A percentile compares a stretch with the other conserved stretches of the same genome.
These are phyloP conservation scores for Sporisorium scitamineum DNA, from an alignment of 1,284 basidiomycete species.

Conservation along the genomic window DNA sequence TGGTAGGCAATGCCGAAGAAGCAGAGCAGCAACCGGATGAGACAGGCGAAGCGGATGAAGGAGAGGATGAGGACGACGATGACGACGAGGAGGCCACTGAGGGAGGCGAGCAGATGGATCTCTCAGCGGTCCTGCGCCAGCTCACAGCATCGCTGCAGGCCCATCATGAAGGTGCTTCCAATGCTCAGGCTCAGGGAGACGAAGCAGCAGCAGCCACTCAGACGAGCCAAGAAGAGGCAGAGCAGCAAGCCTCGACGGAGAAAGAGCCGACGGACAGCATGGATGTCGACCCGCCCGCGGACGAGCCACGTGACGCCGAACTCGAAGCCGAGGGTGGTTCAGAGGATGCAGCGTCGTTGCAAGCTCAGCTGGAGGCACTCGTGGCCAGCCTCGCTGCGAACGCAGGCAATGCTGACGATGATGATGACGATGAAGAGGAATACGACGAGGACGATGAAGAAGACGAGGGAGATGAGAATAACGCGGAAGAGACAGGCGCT, in stretches of 20 bases:
- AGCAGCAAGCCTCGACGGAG: neutral
- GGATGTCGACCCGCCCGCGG: conserved; percentile 26
- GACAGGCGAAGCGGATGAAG: conserved; percentile 24
- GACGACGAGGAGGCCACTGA: conserved; percentile 23
- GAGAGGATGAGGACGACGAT: conserved; percentile 16
- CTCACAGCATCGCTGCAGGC: conserved; percentile 59
- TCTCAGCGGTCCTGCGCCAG: conserved; percentile 47
- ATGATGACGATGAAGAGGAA: conserved; percentile 33
- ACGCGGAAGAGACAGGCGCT: neutral
- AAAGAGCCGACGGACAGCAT: conserved; percentile 8
- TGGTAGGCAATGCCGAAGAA: neutral
- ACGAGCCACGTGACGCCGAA: conserved; percentile 4
- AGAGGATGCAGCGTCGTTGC: conserved; percentile 40
- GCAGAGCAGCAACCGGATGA: conserved; percentile 8
- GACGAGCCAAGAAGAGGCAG: neutral
- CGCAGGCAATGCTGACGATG: conserved; percentile 34
- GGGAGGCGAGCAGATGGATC: conserved; percentile 48
- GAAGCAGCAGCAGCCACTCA: conserved; percentile 1
- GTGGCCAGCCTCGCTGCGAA: conserved; percentile 55
- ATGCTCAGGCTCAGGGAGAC: conserved; percentile 10
- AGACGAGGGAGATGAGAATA: conserved; percentile 3
- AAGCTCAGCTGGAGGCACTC: conserved; percentile 57
- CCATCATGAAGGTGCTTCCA: conserved; percentile 21
- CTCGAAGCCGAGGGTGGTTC: neutral
- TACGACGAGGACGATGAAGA: conserved; percentile 10